phyloP scores from a whole-genome alignment of 257 asterid genomes.

The Ilex aquifolium region DNA sequence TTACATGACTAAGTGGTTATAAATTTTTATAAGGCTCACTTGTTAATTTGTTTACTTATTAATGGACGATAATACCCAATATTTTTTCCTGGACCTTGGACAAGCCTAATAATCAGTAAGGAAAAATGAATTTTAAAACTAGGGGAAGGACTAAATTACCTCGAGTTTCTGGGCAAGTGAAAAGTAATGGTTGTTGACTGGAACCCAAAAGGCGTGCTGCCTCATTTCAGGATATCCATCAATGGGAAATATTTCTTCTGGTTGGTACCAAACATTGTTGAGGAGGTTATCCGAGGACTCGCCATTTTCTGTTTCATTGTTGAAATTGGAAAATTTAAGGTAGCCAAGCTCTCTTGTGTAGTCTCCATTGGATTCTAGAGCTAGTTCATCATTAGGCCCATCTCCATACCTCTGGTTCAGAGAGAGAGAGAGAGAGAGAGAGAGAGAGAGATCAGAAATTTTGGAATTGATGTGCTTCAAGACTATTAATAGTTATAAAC shows the following conservation, averaged over 20 bases:
- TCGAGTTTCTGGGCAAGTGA: slow-evolving; percentile 13
- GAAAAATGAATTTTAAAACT: too few species aligned
- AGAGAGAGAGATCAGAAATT: background rate
- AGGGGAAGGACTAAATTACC: slow-evolving; percentile 5
- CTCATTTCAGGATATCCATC: slow-evolving; percentile 24
- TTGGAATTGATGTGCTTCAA: background rate
- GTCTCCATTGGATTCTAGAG: slow-evolving; percentile 52
- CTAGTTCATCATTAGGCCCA: slow-evolving; percentile 36
- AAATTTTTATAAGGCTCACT: too few species aligned
- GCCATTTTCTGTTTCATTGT: too few species aligned
- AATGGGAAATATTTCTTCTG: slow-evolving; percentile 25
- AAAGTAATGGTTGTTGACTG: slow-evolving; percentile 11
- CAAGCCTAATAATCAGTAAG: too few species aligned
- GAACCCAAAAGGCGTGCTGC: slow-evolving; percentile 25
- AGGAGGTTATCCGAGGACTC: slow-evolving; percentile 4
- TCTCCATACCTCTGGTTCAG: slow-evolving; percentile 47
- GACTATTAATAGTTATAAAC: too few species aligned
- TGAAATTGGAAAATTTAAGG: slow-evolving; percentile 9
- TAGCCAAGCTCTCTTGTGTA: slow-evolving; percentile 30
- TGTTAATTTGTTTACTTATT: too few species aligned
- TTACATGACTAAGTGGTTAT: too few species aligned
- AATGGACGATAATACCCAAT: too few species aligned
- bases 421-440: background rate
- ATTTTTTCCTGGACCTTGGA: too few species aligned
- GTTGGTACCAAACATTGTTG: slow-evolving; percentile 28